These are phyloP conservation scores for Aspergillus kassunensis DNA, from an alignment of 495 filamentous ascomycete genomes.

Conservation along the genomic window DNA sequence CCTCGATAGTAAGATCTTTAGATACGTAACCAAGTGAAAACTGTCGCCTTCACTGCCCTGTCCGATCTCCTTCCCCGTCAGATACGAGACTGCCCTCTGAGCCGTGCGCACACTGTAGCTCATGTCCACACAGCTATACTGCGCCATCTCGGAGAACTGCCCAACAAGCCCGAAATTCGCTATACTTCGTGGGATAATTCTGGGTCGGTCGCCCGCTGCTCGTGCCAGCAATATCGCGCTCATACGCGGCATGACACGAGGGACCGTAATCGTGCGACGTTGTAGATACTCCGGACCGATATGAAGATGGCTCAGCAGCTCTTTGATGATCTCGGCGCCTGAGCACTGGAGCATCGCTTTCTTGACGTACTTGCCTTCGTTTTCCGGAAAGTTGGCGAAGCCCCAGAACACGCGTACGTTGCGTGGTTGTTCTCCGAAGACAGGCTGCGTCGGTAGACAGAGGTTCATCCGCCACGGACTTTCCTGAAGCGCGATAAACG, in stretches of 20 bases:
- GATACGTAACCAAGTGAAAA: not conserved
- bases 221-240: slow-evolving; percentile 10
- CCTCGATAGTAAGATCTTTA: not conserved
- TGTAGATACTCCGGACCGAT: not conserved
- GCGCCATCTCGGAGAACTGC: slow-evolving; percentile 31
- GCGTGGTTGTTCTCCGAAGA: slow-evolving; percentile 28
- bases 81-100: slow-evolving; percentile 24
- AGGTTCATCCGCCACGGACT: slow-evolving; percentile 33
- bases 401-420: slow-evolving; percentile 32
- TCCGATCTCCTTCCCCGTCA: not conserved
- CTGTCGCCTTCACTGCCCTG: not conserved
- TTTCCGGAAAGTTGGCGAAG: slow-evolving; percentile 26
- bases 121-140: slow-evolving; percentile 28
- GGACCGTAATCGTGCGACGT: slow-evolving; percentile 12
- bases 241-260: slow-evolving; percentile 20
- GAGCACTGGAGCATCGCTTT: slow-evolving; percentile 35
- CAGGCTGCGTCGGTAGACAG: slow-evolving; percentile 31
- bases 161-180: slow-evolving; percentile 31
- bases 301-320: slow-evolving; percentile 30
- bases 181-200: slow-evolving; percentile 23
- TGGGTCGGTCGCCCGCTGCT: slow-evolving; percentile 22
- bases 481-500: slow-evolving; percentile 16
- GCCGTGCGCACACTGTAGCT: slow-evolving; percentile 34
- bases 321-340: slow-evolving; percentile 31
- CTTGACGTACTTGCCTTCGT: slow-evolving; percentile 29